phyloP scores from a whole-genome alignment of 768 basidiomycete species.

The Phlebiopsis gigantea region DNA sequence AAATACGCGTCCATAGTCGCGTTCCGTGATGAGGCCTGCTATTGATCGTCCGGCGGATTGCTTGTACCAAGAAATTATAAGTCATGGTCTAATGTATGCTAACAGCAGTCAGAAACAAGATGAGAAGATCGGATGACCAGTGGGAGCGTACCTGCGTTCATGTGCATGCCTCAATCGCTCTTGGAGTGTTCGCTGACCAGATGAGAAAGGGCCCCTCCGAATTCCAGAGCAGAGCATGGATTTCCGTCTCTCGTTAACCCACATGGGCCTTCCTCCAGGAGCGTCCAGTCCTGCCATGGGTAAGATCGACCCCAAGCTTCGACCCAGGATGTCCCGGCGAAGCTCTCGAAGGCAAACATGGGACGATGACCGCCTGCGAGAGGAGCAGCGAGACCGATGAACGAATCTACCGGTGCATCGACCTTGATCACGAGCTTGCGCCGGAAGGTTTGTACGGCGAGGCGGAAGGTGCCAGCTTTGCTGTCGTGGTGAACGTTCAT shows the following conservation, averaged over 20 bases:
- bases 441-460: conserved; percentile 14
- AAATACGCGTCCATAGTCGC: too few species aligned
- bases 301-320: conserved; percentile 13
- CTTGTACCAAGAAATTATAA: too few species aligned
- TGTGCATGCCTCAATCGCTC: too few species aligned
- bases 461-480: conserved; percentile 9
- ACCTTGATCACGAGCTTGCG: conserved; percentile 15
- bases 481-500: conserved; percentile 17
- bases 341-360: conserved; percentile 22
- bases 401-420: conserved; percentile 16
- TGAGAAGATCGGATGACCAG: too few species aligned
- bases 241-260: conserved; percentile 9
- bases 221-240: conserved; percentile 18
- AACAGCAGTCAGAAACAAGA: too few species aligned
- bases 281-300: conserved; percentile 19
- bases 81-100: too few species aligned
- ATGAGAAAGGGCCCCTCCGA: conserved; percentile 8
- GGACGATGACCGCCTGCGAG: conserved; percentile 19
- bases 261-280: conserved; percentile 17
- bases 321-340: conserved; percentile 12
- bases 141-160: too few species aligned
- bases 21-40: too few species aligned
- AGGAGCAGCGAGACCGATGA: conserved; percentile 19
- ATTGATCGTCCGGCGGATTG: too few species aligned
- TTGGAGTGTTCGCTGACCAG: too few species aligned